Evolutionary conservation across 2,329 filamentous ascomycete species (phyloP).

Genomic region (Arthrocladium fulminans): DNA sequence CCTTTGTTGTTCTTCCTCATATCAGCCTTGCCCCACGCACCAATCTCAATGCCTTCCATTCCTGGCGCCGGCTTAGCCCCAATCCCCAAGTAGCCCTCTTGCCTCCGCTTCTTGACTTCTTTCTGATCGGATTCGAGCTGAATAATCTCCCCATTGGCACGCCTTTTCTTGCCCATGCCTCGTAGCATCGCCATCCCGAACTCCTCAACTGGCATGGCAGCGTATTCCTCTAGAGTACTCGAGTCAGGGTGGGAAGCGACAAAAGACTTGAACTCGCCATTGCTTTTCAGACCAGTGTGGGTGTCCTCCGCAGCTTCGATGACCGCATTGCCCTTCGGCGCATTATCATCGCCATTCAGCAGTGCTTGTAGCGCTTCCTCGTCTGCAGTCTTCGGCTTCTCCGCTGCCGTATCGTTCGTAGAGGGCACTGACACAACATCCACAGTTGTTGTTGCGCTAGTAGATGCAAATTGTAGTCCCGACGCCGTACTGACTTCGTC

Average conservation of each 20-base stretch:
- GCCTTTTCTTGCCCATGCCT: conserved; percentile 87
- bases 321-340: conserved; percentile 42
- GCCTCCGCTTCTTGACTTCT: conserved; percentile 50
- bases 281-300: conserved; percentile 28
- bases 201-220: conserved; percentile 82
- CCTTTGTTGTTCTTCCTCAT: conserved; percentile 44
- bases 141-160: conserved; percentile 45
- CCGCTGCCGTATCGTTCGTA: conserved; percentile 14
- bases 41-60: conserved; percentile 57
- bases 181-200: conserved; percentile 84
- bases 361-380: conserved; percentile 60
- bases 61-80: conserved; percentile 61
- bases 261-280: conserved; percentile 60
- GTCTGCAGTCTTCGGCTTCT: conserved; percentile 45
- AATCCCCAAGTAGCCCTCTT: conserved; percentile 75
- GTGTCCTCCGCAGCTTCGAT: conserved; percentile 37
- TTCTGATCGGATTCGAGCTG: conserved; percentile 38
- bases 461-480: conserved; percentile 44
- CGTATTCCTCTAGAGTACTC: conserved; percentile 74
- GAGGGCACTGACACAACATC: conserved; percentile 3
- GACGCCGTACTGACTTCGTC: conserved; percentile 45
- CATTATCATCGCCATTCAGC: conserved; percentile 45
- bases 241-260: conserved; percentile 63
- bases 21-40: conserved; percentile 64
- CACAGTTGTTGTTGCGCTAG: background rate